Evolutionary conservation across 2,329 filamentous ascomycete species (phyloP).

Genomic region (Macrophomina pseudophaseolina): DNA sequence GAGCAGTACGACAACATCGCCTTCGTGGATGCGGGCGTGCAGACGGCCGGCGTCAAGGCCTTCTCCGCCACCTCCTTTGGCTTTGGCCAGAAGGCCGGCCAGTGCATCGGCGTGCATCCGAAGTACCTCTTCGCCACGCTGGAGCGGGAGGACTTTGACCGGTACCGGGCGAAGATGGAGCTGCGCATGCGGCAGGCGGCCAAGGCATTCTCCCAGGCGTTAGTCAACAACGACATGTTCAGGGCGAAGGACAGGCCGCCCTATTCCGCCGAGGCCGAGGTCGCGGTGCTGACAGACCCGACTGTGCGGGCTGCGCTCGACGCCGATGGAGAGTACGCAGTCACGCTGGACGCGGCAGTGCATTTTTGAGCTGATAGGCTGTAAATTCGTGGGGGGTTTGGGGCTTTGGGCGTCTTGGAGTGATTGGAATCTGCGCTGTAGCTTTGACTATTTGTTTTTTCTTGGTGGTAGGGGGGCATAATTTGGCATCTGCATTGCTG

Average conservation of each 20-base stretch:
- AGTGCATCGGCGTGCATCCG: constrained; percentile 45
- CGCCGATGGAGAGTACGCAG: background rate
- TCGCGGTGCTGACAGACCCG: constrained; percentile 24
- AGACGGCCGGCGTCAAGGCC: constrained; percentile 39
- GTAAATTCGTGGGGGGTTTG: background rate
- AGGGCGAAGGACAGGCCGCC: constrained; percentile 25
- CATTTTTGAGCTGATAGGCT: background rate
- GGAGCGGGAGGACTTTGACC: constrained; percentile 10
- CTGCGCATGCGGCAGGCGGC: constrained; percentile 21
- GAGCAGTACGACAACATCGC: constrained; percentile 37
- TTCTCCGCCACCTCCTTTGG: constrained; percentile 52
- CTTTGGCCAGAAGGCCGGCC: constrained; percentile 52
- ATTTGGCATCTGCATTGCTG: background rate
- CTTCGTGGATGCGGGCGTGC: constrained; percentile 39
- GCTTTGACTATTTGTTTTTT: background rate
- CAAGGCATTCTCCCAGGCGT: constrained; percentile 16
- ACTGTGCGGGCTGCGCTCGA: background rate
- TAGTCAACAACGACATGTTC: constrained; percentile 28
- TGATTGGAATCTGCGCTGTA: background rate
- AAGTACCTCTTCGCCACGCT: constrained; percentile 33
- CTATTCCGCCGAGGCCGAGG: constrained; percentile 26
- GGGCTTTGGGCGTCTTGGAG: background rate
- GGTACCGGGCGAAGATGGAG: constrained; percentile 12
- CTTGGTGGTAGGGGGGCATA: background rate
- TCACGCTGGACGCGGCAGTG: background rate